Conservation (phyloP, 371 early-diverging fungal genomes). For the Mortierella sp. region DNA sequence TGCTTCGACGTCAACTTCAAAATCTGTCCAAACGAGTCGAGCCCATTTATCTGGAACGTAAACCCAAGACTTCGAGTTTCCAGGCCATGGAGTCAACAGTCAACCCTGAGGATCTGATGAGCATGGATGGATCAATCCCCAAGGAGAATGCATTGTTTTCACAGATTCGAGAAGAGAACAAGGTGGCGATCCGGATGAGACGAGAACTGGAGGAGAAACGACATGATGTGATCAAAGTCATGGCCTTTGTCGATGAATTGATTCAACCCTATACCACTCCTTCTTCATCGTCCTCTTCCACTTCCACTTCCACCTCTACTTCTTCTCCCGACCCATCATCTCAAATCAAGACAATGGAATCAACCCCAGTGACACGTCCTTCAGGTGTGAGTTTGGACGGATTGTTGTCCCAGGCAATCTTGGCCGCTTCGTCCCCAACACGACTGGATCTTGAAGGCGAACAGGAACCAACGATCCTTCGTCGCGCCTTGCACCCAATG, state of each 20-base stretch:
- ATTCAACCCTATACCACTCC: constrained; percentile 10
- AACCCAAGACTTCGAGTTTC: constrained; percentile 37
- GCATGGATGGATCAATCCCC: constrained; percentile 22
- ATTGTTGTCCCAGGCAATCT: constrained; percentile 36
- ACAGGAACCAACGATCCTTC: not conserved
- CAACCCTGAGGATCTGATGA: constrained; percentile 40
- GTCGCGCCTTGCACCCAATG: constrained; percentile 35
- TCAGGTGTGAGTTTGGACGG: constrained; percentile 39
- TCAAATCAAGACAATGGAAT: no score
- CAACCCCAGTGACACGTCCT: constrained; percentile 7
- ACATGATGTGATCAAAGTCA: constrained; percentile 27
- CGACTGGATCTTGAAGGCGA: not conserved
- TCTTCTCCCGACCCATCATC: not conserved
- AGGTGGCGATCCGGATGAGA: constrained; percentile 46
- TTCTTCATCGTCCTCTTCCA: not conserved
- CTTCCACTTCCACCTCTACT: not conserved
- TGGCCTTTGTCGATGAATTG: constrained; percentile 42
- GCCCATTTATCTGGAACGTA: constrained; percentile 39
- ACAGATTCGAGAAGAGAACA: constrained; percentile 40
- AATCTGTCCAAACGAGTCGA: constrained; percentile 41
- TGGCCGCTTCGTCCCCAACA: constrained; percentile 18
- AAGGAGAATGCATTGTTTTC: constrained; percentile 29
- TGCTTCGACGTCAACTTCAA: constrained; percentile 40
- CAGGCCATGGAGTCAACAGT: constrained; percentile 39
- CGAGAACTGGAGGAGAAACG: constrained; percentile 36